Conservation (phyloP, 805 yeast species). For the Millerago galiae region DNA sequence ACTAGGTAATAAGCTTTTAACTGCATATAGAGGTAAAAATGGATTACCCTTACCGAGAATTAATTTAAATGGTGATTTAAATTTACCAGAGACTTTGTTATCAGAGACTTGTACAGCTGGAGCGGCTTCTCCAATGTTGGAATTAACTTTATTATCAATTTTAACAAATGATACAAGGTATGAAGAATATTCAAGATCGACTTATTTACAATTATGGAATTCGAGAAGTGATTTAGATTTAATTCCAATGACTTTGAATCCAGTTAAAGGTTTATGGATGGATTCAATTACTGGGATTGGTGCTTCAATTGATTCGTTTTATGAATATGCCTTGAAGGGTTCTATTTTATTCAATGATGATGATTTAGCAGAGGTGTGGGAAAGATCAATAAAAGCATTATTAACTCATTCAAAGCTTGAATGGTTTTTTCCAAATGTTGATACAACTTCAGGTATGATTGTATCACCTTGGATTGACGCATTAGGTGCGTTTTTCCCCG, state of each 20-base stretch:
- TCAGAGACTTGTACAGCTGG: slow-evolving; percentile 83
- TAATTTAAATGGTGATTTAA: slow-evolving; percentile 51
- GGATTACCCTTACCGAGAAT: slow-evolving; percentile 79
- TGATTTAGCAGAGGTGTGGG: slow-evolving; percentile 49
- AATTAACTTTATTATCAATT: slow-evolving; percentile 67
- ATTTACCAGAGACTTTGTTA: slow-evolving; percentile 38
- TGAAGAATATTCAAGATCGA: slow-evolving; percentile 51
- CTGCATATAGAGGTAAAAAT: slow-evolving; percentile 59
- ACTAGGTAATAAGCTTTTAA: slow-evolving; percentile 62
- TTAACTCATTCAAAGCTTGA: slow-evolving; percentile 43
- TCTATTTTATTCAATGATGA: slow-evolving; percentile 65
- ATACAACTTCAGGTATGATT: slow-evolving; percentile 42
- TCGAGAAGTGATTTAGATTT: slow-evolving; percentile 55
- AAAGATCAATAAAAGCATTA: slow-evolving; percentile 51
- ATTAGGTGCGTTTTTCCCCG: slow-evolving; percentile 84
- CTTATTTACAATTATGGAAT: slow-evolving; percentile 69
- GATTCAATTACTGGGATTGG: slow-evolving; percentile 74
- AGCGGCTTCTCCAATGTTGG: slow-evolving; percentile 76
- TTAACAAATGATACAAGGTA: slow-evolving; percentile 71
- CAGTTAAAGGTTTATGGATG: slow-evolving; percentile 46
- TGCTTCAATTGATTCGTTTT: slow-evolving; percentile 87
- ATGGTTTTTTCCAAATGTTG: slow-evolving; percentile 53
- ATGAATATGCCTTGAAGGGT: slow-evolving; percentile 79
- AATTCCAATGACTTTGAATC: slow-evolving; percentile 73
- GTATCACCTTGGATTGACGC: slow-evolving; percentile 75